Evolutionary conservation across 208 protist species (phyloP), one percentile per base, ranked within the genome.

Genomic region (Wallacemonas sp.): DNA sequence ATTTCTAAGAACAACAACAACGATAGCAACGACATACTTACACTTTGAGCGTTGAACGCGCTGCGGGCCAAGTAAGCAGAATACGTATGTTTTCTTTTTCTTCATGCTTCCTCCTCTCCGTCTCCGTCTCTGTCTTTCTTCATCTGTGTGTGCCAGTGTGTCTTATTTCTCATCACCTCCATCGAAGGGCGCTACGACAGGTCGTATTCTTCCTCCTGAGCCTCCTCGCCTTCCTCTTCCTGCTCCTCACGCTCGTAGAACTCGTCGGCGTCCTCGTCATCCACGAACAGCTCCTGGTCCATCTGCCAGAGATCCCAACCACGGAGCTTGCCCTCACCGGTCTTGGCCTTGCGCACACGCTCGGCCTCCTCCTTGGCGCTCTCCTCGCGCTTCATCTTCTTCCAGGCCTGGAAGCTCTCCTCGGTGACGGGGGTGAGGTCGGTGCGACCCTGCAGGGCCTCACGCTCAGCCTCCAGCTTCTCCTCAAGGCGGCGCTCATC

Each of bases 401-500:
- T 88, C 85, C 88, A 94, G 32, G 63, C 69, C 76, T 94, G 88
- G 60, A 94, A 94, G 43, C 39, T 67, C 27, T 73, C 85, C 81
- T 94, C 85, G 26, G 88, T 94, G 19, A 94, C 85, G 0, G 88
- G 88, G 30, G 88, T 94, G 2, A 94, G 71, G 77, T 94, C 83
- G 19, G 72, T 82, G 41, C 88, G 81, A 17, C 68, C 81, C 68
- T 76, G 55, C 71, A 96, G 80, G 46, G 79, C 88, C 76, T 91
- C 86, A 29, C 88, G 83, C 87, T 96, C 82, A 34, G 74, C 74
- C 83, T 96, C 91, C 17, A 96, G 72, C 61, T 72, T 61, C 76
- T 96, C 91, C 83, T 96, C 91, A 34, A 96, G 79, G 1, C 91
- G 80, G 17, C 74, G 74, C 9, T 94, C 88, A 58, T 94, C 88